Base-by-base conservation (phyloP, 192 early-diverging fungal species). In the Backusella macrospora region DNA sequence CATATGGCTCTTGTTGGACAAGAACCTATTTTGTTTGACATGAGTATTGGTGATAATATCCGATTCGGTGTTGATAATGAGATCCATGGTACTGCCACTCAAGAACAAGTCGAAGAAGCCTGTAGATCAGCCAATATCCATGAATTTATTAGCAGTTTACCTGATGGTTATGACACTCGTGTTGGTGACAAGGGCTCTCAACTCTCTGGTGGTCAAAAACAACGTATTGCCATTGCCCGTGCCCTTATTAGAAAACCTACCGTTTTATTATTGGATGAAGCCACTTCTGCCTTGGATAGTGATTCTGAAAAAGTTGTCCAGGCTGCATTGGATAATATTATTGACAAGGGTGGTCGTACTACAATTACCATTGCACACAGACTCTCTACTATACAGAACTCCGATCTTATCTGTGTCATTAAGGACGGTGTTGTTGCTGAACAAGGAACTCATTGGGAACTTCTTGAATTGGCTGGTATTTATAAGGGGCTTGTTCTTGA, bases 21-120 rank as follows among this genome's bases (percentile, higher is more conserved):
- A 78, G 96, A 97, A 85, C 96, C 96, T 6, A 88, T 93, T 62
- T 80, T 98, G 63, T 96, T 97, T 78, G 93, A 96, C 81, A 82
- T 94, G 78, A 86, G 90, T 18, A 92, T 98, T 74, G 86, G 85
- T 39, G 95, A 97, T 16, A 98, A 98, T 86, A 96, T 98, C 71
- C 82, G 84, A 5, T 97, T 94, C 76, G 92, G 90, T 40, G 76
- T 82, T 0, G 84, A 86, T 14, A 76, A 75, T 8, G 80, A 79
- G 6, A 52, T 44, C 0, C 73, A 80, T 29, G 52, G 21, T 59
- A 18, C 21, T 26, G 77, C 75, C 1, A 80, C 91, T 2, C 79
- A 87, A 62, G 77, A 80, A 38, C 85, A 92, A 70, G 83, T 94
- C 23, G 86, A 89, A 75, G 76, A 66, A 1, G 90, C 82, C 4